Percentiles rank a stretch among this genome's conserved stretches.
These are phyloP conservation scores for Tetrahymena elliotti DNA, from an alignment of 73 alveolate genomes.

Conservation along the genomic window DNA sequence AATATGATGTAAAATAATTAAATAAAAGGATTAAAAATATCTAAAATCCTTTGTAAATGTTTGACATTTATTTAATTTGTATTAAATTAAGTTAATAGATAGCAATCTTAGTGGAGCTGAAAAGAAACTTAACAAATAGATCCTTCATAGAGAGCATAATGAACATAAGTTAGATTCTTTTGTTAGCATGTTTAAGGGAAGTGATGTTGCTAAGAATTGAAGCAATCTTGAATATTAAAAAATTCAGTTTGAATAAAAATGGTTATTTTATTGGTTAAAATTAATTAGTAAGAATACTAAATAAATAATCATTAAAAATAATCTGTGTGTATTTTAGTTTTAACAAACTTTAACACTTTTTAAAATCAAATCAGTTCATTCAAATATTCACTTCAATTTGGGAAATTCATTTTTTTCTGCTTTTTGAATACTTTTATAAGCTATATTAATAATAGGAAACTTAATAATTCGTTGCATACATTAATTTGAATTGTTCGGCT, in stretches of 20 bases:
- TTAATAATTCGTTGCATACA: no score
- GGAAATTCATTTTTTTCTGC: no score
- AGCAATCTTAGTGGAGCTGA: neutral
- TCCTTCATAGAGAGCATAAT: neutral
- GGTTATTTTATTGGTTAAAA: neutral
- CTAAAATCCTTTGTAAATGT: neutral
- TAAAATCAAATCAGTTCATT: neutral
- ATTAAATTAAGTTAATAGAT: neutral
- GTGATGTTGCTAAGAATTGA: neutral
- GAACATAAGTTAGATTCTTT: neutral
- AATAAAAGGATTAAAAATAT: neutral
- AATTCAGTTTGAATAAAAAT: neutral
- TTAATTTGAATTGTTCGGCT: no score
- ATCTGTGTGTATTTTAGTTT: neutral
- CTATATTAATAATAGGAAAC: no score
- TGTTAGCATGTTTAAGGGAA: neutral
- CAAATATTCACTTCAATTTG: neutral
- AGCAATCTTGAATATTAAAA: neutral
- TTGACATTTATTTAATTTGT: no score
- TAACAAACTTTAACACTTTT: neutral
- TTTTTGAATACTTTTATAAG: no score
- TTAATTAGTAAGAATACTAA: neutral
- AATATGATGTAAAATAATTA: neutral
- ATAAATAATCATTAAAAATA: neutral
- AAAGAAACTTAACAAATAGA: neutral